A percentile compares a stretch with the other conserved stretches of the same genome.
phyloP scores from a whole-genome alignment of 805 yeast genomes.

The Schwanniomyces pseudopolymorphus region DNA sequence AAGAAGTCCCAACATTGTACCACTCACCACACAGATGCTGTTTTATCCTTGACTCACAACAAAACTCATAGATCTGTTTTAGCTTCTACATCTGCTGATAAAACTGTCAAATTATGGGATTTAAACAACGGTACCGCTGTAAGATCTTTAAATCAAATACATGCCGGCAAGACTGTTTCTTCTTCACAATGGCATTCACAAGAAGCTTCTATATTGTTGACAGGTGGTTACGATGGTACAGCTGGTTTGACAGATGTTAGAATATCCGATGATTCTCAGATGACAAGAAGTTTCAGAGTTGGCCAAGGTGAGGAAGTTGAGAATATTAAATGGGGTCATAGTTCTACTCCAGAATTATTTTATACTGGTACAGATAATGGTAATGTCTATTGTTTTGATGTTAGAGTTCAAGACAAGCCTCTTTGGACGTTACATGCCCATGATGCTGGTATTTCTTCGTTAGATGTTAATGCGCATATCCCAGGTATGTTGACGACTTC shows the following conservation, averaged over 20 bases:
- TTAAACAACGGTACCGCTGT: constrained; percentile 72
- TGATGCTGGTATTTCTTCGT: constrained; percentile 86
- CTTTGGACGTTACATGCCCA: constrained; percentile 97
- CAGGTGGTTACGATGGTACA: constrained; percentile 92
- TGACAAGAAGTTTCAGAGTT: constrained; percentile 66
- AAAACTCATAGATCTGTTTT: constrained; percentile 76
- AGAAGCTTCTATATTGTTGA: constrained; percentile 67
- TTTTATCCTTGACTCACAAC: constrained; percentile 83
- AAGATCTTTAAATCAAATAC: constrained; percentile 70
- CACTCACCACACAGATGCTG: constrained; percentile 91
- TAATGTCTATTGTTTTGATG: constrained; percentile 80
- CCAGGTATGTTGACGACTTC: constrained; percentile 80
- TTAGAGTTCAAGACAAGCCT: constrained; percentile 66
- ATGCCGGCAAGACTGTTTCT: constrained; percentile 78
- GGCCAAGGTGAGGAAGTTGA: constrained; percentile 80
- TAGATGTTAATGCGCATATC: constrained; percentile 65
- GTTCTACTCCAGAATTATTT: constrained; percentile 51
- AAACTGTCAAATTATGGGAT: constrained; percentile 95
- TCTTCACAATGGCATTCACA: constrained; percentile 79
- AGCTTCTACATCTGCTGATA: constrained; percentile 94
- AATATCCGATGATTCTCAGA: constrained; percentile 55
- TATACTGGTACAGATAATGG: constrained; percentile 93
- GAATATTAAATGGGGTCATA: constrained; percentile 66
- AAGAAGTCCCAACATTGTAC: constrained; percentile 51
- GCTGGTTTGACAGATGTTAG: constrained; percentile 85